These are phyloP conservation scores for Penicillium salamii DNA, from an alignment of 495 filamentous ascomycete species.

Conservation along the genomic window DNA sequence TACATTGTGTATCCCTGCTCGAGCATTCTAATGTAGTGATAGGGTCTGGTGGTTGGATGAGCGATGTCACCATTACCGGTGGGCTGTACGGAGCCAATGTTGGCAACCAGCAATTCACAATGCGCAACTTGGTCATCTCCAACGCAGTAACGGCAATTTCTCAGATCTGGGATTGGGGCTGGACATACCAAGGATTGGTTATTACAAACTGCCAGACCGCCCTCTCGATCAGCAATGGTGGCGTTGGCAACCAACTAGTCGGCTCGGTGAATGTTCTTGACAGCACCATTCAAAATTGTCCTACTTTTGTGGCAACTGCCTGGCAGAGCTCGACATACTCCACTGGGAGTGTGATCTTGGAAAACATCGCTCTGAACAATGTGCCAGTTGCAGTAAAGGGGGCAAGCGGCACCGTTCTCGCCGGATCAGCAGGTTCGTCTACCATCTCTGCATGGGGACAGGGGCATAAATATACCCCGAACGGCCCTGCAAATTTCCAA, in stretches of 20 bases:
- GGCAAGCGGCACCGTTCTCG: slow-evolving; percentile 50
- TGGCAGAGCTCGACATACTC: slow-evolving; percentile 35
- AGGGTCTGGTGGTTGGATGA: slow-evolving; percentile 71
- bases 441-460: slow-evolving; percentile 56
- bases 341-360: slow-evolving; percentile 56
- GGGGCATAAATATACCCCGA: slow-evolving; percentile 49
- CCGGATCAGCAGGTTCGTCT: slow-evolving; percentile 51
- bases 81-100: slow-evolving; percentile 62
- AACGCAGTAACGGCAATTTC: slow-evolving; percentile 59
- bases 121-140: slow-evolving; percentile 68
- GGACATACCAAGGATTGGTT: slow-evolving; percentile 50
- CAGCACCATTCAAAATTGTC: slow-evolving; percentile 61
- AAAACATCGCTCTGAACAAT: slow-evolving; percentile 67
- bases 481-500: slow-evolving; percentile 41
- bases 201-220: slow-evolving; percentile 52
- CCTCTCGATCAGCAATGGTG: slow-evolving; percentile 43
- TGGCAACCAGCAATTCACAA: slow-evolving; percentile 82
- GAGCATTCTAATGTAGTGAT: background rate
- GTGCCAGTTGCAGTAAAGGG: slow-evolving; percentile 59
- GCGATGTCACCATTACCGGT: slow-evolving; percentile 63
- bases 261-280: slow-evolving; percentile 53
- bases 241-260: slow-evolving; percentile 31
- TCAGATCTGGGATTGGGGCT: slow-evolving; percentile 59
- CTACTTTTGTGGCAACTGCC: slow-evolving; percentile 60
- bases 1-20: slow-evolving; percentile 10